These are phyloP conservation scores for Trichophyton schoenleinii DNA, from an alignment of 2,329 filamentous ascomycete species.

Conservation along the genomic window DNA sequence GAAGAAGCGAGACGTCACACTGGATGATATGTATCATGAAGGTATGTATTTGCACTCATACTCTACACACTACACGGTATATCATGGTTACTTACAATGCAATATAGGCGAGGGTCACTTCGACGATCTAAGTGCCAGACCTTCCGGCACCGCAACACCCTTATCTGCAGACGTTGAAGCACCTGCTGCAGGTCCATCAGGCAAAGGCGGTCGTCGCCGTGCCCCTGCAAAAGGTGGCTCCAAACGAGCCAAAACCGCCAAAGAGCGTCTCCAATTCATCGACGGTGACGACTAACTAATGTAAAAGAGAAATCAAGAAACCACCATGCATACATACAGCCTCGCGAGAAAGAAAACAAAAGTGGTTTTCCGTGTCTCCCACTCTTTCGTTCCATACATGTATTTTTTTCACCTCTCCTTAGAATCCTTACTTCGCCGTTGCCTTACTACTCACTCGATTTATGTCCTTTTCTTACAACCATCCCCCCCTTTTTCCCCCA, in stretches of 20 bases:
- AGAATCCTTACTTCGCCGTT: not conserved
- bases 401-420: not conserved
- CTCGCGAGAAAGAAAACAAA: constrained; percentile 28
- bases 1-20: constrained; percentile 46
- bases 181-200: constrained; percentile 25
- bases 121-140: constrained; percentile 70
- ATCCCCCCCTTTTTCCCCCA: not conserved
- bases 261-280: constrained; percentile 28
- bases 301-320: not conserved
- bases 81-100: constrained; percentile 11
- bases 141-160: constrained; percentile 75
- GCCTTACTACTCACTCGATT: not conserved
- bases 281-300: constrained; percentile 12
- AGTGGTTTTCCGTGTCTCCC: not conserved
- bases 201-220: constrained; percentile 42
- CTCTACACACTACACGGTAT: not conserved
- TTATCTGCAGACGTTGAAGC: constrained; percentile 39
- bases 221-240: constrained; percentile 45
- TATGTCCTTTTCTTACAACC: too few relatives aligned
- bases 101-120: constrained; percentile 83
- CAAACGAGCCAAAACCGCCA: constrained; percentile 50
- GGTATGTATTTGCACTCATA: constrained; percentile 49
- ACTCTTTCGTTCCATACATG: not conserved
- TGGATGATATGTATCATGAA: constrained; percentile 99
- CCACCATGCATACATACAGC: constrained; percentile 16